Conservation (phyloP, 495 filamentous ascomycete species). For the Hypoxylon trugodes region DNA sequence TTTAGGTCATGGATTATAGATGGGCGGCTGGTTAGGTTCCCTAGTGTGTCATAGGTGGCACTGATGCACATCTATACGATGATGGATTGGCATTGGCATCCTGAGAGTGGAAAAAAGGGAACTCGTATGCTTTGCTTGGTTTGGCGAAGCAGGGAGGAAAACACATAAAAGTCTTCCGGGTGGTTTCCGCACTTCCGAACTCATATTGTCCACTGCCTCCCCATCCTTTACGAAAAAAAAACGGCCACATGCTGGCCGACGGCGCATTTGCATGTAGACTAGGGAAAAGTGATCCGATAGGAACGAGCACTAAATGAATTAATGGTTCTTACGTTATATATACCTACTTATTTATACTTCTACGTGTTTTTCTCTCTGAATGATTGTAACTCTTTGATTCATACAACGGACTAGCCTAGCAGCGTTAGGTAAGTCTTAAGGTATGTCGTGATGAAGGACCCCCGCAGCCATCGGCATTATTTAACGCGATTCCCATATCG, state of each 20-base stretch:
- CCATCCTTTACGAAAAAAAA: constrained; percentile 43
- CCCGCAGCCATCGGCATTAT: constrained; percentile 28
- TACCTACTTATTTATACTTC: background rate
- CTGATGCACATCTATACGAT: constrained; percentile 29
- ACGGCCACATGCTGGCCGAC: constrained; percentile 42
- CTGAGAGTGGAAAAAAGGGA: constrained; percentile 41
- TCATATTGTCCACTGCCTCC: constrained; percentile 44
- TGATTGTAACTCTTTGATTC: background rate
- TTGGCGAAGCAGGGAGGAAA: constrained; percentile 40
- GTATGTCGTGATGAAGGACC: constrained; percentile 28
- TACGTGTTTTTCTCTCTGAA: background rate
- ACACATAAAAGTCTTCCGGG: constrained; percentile 47
- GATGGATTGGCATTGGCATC: constrained; percentile 38
- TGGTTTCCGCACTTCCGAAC: constrained; percentile 48
- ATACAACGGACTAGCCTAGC: background rate
- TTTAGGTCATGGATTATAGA: constrained; percentile 44
- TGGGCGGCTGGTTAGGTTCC: constrained; percentile 43
- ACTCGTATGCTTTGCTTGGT: constrained; percentile 37
- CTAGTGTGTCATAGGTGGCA: constrained; percentile 32
- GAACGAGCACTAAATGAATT: constrained; percentile 40
- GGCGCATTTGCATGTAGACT: constrained; percentile 59
- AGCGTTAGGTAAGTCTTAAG: constrained; percentile 16
- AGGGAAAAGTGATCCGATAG: constrained; percentile 43
- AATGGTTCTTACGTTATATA: constrained; percentile 31
- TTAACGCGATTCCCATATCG: constrained; percentile 28